Percentiles rank a stretch among this genome's conserved stretches.
phyloP scores from a whole-genome alignment of 352 stramenopile genomes.

The Globisporangium yorkense region DNA sequence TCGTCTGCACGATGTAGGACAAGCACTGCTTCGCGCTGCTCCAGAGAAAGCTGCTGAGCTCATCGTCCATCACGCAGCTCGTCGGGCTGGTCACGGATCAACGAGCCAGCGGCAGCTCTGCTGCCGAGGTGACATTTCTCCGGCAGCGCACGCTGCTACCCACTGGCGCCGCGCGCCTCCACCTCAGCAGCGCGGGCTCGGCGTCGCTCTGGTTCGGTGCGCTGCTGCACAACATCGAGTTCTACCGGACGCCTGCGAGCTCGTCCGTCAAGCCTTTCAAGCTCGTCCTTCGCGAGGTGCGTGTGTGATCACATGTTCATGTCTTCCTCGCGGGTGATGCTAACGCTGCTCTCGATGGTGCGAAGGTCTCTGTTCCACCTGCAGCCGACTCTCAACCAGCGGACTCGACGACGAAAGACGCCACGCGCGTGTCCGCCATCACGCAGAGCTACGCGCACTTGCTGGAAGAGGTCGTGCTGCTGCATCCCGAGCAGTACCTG shows the following conservation, averaged over 20 bases:
- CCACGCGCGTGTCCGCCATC: slow-evolving; percentile 9
- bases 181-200: slow-evolving; percentile 14
- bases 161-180: slow-evolving; percentile 35
- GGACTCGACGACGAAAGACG: neutral
- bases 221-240: slow-evolving; percentile 33
- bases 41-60: slow-evolving; percentile 17
- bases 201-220: slow-evolving; percentile 38
- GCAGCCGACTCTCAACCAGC: neutral
- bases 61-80: slow-evolving; percentile 15
- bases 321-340: neutral
- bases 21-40: slow-evolving; percentile 46
- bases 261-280: slow-evolving; percentile 31
- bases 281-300: slow-evolving; percentile 30
- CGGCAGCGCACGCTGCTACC: slow-evolving; percentile 30
- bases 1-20: slow-evolving; percentile 20
- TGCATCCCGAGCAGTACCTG: slow-evolving; percentile 39
- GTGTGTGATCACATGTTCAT: neutral
- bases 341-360: neutral
- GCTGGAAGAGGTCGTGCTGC: slow-evolving; percentile 26
- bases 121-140: slow-evolving; percentile 32
- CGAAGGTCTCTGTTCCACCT: neutral
- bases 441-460: slow-evolving; percentile 33
- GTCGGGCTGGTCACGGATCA: slow-evolving; percentile 50
- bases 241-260: slow-evolving; percentile 9
- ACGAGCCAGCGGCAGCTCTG: slow-evolving; percentile 19